A percentile compares a stretch with the other conserved stretches of the same genome.
Conservation (phyloP, 192 early-diverging fungal species). For the Backusella parvicylindrica region DNA sequence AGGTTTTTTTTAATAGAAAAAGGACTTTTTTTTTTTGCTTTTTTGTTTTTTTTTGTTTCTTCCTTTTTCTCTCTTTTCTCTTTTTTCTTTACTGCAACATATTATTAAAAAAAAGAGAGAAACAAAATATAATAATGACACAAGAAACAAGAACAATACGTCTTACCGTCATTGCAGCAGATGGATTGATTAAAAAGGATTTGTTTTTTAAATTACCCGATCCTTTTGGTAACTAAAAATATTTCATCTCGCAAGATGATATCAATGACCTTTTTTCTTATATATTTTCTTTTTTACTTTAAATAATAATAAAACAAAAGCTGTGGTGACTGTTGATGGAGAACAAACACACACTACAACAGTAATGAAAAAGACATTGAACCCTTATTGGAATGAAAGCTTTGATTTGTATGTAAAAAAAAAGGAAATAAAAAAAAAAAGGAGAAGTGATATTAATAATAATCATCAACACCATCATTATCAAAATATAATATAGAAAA, state of each 20-base stretch:
- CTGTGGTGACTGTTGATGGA: constrained; percentile 91
- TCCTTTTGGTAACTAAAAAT: constrained; percentile 66
- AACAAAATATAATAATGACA: background rate
- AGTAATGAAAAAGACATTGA: constrained; percentile 82
- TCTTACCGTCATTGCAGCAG: constrained; percentile 79
- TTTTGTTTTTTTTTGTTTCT: background rate
- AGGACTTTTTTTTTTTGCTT: background rate
- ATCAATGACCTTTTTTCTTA: background rate
- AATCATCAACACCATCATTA: background rate
- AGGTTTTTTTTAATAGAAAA: background rate
- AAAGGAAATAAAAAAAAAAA: background rate
- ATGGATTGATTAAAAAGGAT: constrained; percentile 89
- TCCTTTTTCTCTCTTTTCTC: background rate
- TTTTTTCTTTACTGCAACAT: background rate
- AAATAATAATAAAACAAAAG: constrained; percentile 83
- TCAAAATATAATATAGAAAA: no score
- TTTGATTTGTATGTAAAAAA: constrained; percentile 23
- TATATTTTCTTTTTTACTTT: constrained; percentile 37
- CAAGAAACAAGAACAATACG: constrained; percentile 15
- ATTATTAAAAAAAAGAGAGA: no score
- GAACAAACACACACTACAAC: constrained; percentile 94
- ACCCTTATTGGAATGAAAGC: constrained; percentile 76
- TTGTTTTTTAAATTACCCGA: constrained; percentile 88
- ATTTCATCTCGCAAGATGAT: background rate
- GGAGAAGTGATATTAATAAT: background rate